These are phyloP conservation scores for Metschnikowia gelsemii DNA, from an alignment of 805 yeast species.

Conservation along the genomic window DNA sequence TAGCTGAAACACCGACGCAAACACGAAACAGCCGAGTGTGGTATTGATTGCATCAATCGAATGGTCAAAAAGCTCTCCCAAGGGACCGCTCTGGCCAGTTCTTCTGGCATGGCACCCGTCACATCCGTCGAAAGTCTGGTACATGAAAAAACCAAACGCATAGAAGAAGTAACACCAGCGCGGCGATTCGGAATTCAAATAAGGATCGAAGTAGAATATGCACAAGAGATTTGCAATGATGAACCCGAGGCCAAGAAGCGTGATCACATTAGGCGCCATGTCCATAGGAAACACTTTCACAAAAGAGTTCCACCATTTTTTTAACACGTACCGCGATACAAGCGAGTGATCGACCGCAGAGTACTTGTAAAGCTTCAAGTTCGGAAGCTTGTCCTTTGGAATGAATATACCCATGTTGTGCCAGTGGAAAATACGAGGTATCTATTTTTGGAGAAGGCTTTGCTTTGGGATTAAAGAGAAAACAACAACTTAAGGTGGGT, in stretches of 20 bases:
- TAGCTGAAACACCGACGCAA: slow-evolving; percentile 72
- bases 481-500: no score
- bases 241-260: slow-evolving; percentile 75
- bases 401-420: slow-evolving; percentile 62
- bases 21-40: slow-evolving; percentile 70
- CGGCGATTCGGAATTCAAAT: slow-evolving; percentile 58
- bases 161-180: slow-evolving; percentile 73
- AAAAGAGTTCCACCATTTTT: slow-evolving; percentile 78
- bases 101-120: slow-evolving; percentile 95
- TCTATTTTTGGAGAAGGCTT: neutral
- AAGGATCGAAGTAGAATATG: slow-evolving; percentile 73
- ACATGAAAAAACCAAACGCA: slow-evolving; percentile 81
- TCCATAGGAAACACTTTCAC: slow-evolving; percentile 73
- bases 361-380: slow-evolving; percentile 60
- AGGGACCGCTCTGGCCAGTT: slow-evolving; percentile 92
- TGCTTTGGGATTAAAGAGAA: no score
- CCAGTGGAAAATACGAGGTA: neutral
- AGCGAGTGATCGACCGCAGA: slow-evolving; percentile 80
- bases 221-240: slow-evolving; percentile 61
- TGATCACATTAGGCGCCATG: slow-evolving; percentile 93
- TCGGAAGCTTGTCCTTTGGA: slow-evolving; percentile 50
- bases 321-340: slow-evolving; percentile 69
- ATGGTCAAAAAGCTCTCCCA: slow-evolving; percentile 94
- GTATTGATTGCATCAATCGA: slow-evolving; percentile 76
- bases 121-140: slow-evolving; percentile 94